phyloP scores from a whole-genome alignment of 2,329 filamentous ascomycete species.

The Alternaria dauci region DNA sequence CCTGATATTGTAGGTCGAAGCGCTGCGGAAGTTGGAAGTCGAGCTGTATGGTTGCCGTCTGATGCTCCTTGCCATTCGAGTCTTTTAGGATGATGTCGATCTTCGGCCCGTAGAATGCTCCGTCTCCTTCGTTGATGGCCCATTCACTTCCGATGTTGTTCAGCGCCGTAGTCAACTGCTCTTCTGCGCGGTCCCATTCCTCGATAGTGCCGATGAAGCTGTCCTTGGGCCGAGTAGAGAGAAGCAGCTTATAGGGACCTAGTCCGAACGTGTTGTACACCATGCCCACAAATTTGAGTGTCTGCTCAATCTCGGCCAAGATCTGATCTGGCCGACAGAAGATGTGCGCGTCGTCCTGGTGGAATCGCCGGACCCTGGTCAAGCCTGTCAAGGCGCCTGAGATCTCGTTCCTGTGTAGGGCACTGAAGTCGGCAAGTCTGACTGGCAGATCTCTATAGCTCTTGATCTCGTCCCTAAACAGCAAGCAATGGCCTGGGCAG shows the following conservation, averaged over 20 bases:
- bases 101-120: constrained; percentile 91
- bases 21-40: constrained; percentile 89
- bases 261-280: constrained; percentile 76
- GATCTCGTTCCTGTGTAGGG: constrained; percentile 85
- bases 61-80: constrained; percentile 80
- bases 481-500: constrained; percentile 85
- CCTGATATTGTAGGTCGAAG: constrained; percentile 78
- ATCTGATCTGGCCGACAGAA: constrained; percentile 84
- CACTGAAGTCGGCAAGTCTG: constrained; percentile 86
- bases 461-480: constrained; percentile 76
- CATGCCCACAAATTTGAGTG: constrained; percentile 76
- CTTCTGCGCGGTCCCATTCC: constrained; percentile 74
- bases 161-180: constrained; percentile 70
- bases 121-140: constrained; percentile 80
- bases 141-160: constrained; percentile 71
- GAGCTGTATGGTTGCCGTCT: constrained; percentile 87
- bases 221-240: constrained; percentile 80
- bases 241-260: constrained; percentile 75
- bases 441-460: constrained; percentile 84
- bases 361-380: constrained; percentile 84
- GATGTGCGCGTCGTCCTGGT: constrained; percentile 91
- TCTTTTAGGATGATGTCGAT: constrained; percentile 87
- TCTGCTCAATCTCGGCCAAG: constrained; percentile 74
- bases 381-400: constrained; percentile 82
- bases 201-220: constrained; percentile 78